phyloP scores from a whole-genome alignment of 805 yeast genomes.

The Kodamaea lidongshanica region DNA sequence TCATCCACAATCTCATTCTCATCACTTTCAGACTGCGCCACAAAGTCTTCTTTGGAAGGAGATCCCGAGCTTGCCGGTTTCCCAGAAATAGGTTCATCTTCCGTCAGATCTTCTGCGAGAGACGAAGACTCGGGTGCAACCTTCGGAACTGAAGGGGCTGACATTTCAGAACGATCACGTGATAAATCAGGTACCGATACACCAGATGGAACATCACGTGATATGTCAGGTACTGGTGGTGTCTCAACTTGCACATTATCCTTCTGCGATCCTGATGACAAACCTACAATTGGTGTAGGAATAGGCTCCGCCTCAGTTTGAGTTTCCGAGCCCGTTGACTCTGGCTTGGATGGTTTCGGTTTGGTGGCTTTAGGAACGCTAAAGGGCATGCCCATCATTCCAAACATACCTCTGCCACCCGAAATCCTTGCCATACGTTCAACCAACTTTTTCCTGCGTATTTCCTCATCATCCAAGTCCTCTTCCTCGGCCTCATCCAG shows the following conservation, averaged over 20 bases:
- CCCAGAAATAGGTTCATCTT: conserved; percentile 7
- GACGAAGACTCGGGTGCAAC: conserved; percentile 9
- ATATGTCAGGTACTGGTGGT: conserved; percentile 1
- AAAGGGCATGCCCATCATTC: conserved; percentile 56
- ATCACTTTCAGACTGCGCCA: conserved; percentile 12
- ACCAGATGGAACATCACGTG: too few relatives aligned
- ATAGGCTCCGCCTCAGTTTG: neutral
- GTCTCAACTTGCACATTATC: neutral
- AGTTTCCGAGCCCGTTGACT: neutral
- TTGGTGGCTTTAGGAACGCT: conserved; percentile 17
- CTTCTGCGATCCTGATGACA: neutral
- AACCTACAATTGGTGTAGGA: neutral
- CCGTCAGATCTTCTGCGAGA: conserved; percentile 16
- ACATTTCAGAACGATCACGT: too few relatives aligned
- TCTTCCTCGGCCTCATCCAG: conserved; percentile 48
- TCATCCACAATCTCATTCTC: conserved; percentile 9
- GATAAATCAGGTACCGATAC: too few relatives aligned
- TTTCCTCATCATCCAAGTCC: conserved; percentile 70
- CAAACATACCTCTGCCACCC: conserved; percentile 77
- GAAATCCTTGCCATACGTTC: conserved; percentile 96
- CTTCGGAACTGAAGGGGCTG: neutral
- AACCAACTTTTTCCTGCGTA: conserved; percentile 67
- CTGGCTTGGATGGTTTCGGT: conserved; percentile 6
- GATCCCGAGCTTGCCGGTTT: conserved; percentile 6
- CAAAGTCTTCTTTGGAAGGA: conserved; percentile 4